Evolutionary conservation across 2,329 filamentous ascomycete genomes (phyloP), one percentile per base, ranked within the genome.

Genomic region (Fusarium tjaetaba): DNA sequence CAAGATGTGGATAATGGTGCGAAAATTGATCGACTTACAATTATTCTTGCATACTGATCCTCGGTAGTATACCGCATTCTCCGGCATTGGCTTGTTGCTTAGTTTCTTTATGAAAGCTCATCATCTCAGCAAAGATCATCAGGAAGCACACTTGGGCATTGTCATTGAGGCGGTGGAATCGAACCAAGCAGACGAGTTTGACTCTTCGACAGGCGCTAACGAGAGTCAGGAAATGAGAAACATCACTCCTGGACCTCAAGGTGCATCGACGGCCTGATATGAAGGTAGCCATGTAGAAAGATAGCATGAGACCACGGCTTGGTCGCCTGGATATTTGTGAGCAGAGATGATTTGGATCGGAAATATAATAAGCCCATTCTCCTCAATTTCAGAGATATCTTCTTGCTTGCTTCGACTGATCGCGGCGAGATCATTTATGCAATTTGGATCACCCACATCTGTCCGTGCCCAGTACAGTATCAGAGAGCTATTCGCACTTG

Each of bases 1-100:
- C 11, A 71, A 61, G 1, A 77, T 80, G 55, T 81, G 79, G 80
- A 78, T 80, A 18, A 73, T 80, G 73, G 79, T 80, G 26, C 57
- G 73, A 20, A 22, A 14, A 22, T 22, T 32, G 11, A 24, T 26
- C 14, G 4, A 32, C 8, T 24, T 5, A 9, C 10, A 11, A n/a
- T 18, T 36, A 14, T 32, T 8, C 10, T 18, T 16, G 18, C 4
- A 7, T 38, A 30, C 57, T 71, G 13, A 70, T 39, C 24, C 5
- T 30, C 4, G 0, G n/a, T 39, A 78, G 76, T 78, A 78, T 36
- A 65, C 73, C 8, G 67, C 49, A 20, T 75, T 77, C 45, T 71
- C 75, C 0, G 62, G 66, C 2, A 42, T 67, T 9, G 68, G 68
- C 1, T 26, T 78, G 8, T 26, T 77, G 2, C 56, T 78, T 4